Base-by-base conservation (phyloP, 2,329 filamentous ascomycete genomes). In the Penicillium sp. region DNA sequence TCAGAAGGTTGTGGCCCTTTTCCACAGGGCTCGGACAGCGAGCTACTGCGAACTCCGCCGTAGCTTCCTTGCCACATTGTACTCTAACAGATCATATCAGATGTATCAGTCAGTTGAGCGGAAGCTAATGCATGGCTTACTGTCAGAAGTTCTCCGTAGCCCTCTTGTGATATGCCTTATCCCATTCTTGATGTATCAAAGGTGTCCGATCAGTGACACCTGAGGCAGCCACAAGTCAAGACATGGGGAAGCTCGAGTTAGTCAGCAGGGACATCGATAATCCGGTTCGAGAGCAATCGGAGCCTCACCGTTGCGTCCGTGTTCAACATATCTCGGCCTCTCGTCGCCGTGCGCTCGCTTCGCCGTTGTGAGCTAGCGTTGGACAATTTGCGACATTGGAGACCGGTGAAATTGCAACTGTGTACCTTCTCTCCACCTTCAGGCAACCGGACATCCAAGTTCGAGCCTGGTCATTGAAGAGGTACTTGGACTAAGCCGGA, bases 251-350 rank as follows among this genome's bases (percentile, higher is more conserved):
- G 45, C 21, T 34, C 24, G 8, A 15, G 28, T 48, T 31, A 48
- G 46, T 42, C 36, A 33, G 41, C 47, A 47, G 42, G 49, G 12
- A 29, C 12, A 24, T 31, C 16, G 41, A 56, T 58, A 50, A 48
- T 54, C 56, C 56, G 51, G 13, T 5, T 33, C 24, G 42, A 33
- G 28, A 52, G 39, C 47, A 48, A 55, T 41, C 41, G 53, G 49
- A 58, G 53, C 45, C 56, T 56, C 56, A 49, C 49, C 49, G 50
- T 58, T 52, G 45, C 50, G 50, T 52, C 50, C 36, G 16, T 16
- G 36, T 21, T 13, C 36, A 39, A 39, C 36, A 1, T 21, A 39
- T 39, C 36, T 39, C 36, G 36, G 36, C 36, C 13, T 21, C 16
- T 23, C 36, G 36, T 39, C 18, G 16, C 21, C 36, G 36, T 39